A percentile compares a stretch with the other conserved stretches of the same genome.
Conservation (phyloP, 805 yeast genomes). For the Zygoascus ofunaensis region DNA sequence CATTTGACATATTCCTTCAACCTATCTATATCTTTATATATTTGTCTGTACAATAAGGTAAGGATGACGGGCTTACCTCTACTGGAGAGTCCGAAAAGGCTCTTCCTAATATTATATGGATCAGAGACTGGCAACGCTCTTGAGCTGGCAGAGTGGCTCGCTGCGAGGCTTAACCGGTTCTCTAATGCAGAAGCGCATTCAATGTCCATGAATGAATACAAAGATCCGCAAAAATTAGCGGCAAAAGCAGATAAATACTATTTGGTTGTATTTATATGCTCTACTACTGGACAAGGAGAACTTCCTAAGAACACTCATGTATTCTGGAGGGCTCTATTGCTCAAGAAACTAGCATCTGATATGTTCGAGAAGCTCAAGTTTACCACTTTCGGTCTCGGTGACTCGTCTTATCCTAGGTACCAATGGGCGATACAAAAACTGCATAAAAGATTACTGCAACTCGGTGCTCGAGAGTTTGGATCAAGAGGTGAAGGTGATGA, state of each 20-base stretch:
- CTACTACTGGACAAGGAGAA: constrained; percentile 96
- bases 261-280: constrained; percentile 51
- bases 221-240: constrained; percentile 27
- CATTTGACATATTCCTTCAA: no score
- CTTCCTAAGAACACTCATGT: constrained; percentile 67
- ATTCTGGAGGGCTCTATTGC: constrained; percentile 67
- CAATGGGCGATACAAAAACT: constrained; percentile 82
- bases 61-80: background rate
- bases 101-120: constrained; percentile 66
- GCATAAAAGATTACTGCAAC: constrained; percentile 65
- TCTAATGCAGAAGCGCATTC: constrained; percentile 40
- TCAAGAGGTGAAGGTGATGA: constrained; percentile 87
- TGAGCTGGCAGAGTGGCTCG: constrained; percentile 65
- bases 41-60: no score
- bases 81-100: constrained; percentile 6
- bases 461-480: constrained; percentile 70
- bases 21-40: no score
- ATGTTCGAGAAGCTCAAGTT: constrained; percentile 53
- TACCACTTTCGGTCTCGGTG: constrained; percentile 86
- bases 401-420: constrained; percentile 80
- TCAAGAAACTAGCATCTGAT: constrained; percentile 52
- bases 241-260: constrained; percentile 28
- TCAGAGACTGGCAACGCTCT: constrained; percentile 90
- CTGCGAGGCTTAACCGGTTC: constrained; percentile 45
- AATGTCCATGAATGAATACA: constrained; percentile 51